Evolutionary conservation across 75 land plant species (phyloP).

Genomic region (Pseudotsuga menziesii): DNA sequence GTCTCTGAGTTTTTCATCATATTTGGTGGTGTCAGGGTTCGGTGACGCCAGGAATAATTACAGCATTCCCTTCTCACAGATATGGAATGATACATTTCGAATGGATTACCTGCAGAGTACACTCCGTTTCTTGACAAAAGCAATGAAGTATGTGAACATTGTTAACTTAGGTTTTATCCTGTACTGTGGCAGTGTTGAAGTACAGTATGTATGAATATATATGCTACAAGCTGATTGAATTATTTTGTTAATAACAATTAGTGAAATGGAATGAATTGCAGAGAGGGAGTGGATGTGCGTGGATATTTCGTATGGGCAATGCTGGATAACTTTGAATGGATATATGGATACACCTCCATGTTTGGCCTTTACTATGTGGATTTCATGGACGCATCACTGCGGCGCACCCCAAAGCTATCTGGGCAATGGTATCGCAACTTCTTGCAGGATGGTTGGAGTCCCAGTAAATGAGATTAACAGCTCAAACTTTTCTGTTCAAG

Average conservation of each 20-base stretch:
- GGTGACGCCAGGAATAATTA: conserved; percentile 12
- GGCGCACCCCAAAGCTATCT: conserved; percentile 38
- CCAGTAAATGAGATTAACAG: too few species aligned
- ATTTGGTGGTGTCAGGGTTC: conserved; percentile 17
- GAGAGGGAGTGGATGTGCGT: conserved; percentile 54
- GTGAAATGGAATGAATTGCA: conserved; percentile 5
- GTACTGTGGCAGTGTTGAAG: background rate
- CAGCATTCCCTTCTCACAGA: conserved; percentile 4
- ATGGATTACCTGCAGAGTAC: conserved; percentile 11
- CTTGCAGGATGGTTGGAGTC: conserved; percentile 12
- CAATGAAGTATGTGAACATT: conserved; percentile 19
- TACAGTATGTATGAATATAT: too few species aligned
- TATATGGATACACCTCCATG: conserved; percentile 30
- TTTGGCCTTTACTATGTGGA: conserved; percentile 51
- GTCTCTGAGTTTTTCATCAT: background rate
- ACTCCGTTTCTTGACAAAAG: conserved; percentile 8
- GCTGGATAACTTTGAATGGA: conserved; percentile 65
- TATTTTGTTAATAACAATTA: background rate
- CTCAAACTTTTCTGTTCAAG: too few species aligned
- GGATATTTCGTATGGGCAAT: conserved; percentile 70
- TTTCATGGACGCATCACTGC: conserved; percentile 18
- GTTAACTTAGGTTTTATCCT: background rate
- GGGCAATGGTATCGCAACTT: conserved; percentile 41
- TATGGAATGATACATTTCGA: conserved; percentile 17
- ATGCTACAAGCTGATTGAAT: background rate